Evolutionary conservation across 73 alveolate genomes (phyloP), one percentile per base, ranked within the genome.

Genomic region (Paramecium sexaurelia): DNA sequence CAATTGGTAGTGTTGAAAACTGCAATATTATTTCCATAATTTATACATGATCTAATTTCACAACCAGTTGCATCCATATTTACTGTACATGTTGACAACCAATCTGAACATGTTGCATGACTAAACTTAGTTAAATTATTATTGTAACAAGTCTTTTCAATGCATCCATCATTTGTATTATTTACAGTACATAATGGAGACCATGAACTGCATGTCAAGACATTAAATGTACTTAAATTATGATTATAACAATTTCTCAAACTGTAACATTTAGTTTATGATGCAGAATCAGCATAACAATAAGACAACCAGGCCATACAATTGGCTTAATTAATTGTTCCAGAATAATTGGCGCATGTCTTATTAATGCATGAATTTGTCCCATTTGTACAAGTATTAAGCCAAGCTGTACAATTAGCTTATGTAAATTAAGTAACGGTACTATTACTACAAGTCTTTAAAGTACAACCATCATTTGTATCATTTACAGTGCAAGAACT

Each of bases 51-150:
- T 78, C 68, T 78, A 29, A 29, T 8, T 41, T 41, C 73, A 43
- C 90, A 78, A 2, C 35, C 35, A 78, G 45, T 33, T 24, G 20
- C 32, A 19, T 56, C 17, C 55, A 61, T 19, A 43, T 78, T 78
- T 22, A 78, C 90, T n/a, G 90, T 78, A 45, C 90, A 78, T 3
- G 68, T 78, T 24, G 75, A 41, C 41, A 78, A 78, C 90, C 90
- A 78, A 22, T 33, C 73, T 24, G 19, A 41, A 78, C 90, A 78
- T 20, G 10, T 22, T 9, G 36, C 27, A 78, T 78, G 90, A 78
- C 47, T 78, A 43, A 41, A 39, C 6, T 22, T 43, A 0, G 90
- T 45, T 40, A 78, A 29, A 41, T 78, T 24, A 78, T 56, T 2
- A 24, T 26, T 43, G 41, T 78, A 78, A 78, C 90, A 78, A 24